These are phyloP conservation scores for Lasiosphaeria hispida DNA, from an alignment of 495 filamentous ascomycete species.

Conservation along the genomic window DNA sequence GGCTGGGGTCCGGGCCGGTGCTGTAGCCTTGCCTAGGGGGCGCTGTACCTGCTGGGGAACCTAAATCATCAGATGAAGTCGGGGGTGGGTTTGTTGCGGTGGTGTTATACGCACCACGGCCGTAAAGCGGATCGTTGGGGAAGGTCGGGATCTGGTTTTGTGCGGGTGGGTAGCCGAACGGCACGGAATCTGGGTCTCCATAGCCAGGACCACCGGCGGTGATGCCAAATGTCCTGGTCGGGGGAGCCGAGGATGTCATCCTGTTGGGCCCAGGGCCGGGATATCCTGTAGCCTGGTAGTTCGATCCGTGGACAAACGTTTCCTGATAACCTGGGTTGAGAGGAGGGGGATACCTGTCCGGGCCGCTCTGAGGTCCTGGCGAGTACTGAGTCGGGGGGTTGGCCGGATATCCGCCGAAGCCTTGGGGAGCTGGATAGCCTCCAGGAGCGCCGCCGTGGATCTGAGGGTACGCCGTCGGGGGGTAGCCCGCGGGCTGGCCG, in stretches of 20 bases:
- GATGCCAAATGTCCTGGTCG: slow-evolving; percentile 21
- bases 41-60: slow-evolving; percentile 48
- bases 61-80: slow-evolving; percentile 51
- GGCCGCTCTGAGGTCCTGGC: slow-evolving; percentile 23
- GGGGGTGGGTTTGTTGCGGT: slow-evolving; percentile 27
- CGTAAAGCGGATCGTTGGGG: slow-evolving; percentile 47
- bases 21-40: slow-evolving; percentile 36
- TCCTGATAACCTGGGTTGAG: slow-evolving; percentile 23
- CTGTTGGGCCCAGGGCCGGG: slow-evolving; percentile 19
- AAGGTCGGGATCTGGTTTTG: slow-evolving; percentile 26
- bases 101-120: slow-evolving; percentile 46
- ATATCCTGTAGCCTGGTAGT: slow-evolving; percentile 25
- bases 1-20: slow-evolving; percentile 27
- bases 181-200: slow-evolving; percentile 23
- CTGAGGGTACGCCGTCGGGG: slow-evolving; percentile 23
- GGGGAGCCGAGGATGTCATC: slow-evolving; percentile 26
- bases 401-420: slow-evolving; percentile 20
- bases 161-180: slow-evolving; percentile 34
- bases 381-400: slow-evolving; percentile 29
- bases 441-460: slow-evolving; percentile 14
- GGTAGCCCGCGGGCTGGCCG: slow-evolving; percentile 16
- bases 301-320: slow-evolving; percentile 26
- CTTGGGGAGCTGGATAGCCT: slow-evolving; percentile 17
- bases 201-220: slow-evolving; percentile 23
- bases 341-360: slow-evolving; percentile 30